phyloP scores from a whole-genome alignment of 1,284 basidiomycete genomes.

The Ceratobasidium sp. region DNA sequence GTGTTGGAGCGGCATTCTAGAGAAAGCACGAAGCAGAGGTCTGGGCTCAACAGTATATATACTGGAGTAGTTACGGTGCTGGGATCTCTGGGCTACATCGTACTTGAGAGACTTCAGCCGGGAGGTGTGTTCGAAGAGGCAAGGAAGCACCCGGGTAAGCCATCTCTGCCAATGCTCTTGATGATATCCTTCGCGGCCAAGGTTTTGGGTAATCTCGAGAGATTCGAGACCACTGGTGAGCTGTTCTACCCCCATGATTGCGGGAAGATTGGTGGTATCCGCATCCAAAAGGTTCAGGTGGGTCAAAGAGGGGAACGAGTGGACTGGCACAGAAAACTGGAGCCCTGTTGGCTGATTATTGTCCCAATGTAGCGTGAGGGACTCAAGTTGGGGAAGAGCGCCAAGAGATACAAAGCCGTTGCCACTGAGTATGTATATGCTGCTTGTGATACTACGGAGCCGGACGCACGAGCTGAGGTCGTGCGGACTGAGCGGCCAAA shows the following conservation, averaged over 20 bases:
- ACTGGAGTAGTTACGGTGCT: neutral
- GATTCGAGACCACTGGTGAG: neutral
- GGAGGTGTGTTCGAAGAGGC: neutral
- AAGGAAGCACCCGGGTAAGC: no score
- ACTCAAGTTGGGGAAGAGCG: conserved; percentile 25
- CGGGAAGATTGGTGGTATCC: neutral
- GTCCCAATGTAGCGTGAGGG: neutral
- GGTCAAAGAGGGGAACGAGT: conserved; percentile 17
- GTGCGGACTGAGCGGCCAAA: neutral
- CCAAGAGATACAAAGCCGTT: conserved; percentile 27
- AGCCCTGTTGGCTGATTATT: neutral
- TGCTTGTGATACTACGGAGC: conserved; percentile 16
- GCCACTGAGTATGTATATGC: neutral
- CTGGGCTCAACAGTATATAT: neutral
- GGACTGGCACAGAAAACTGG: neutral
- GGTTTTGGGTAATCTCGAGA: neutral
- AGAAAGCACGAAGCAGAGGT: neutral
- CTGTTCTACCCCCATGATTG: neutral
- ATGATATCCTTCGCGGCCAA: neutral
- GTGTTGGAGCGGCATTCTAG: neutral
- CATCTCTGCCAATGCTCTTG: neutral
- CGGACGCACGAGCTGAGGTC: neutral
- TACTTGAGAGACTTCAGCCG: neutral
- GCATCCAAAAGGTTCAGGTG: neutral
- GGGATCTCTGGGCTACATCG: neutral